Conservation (phyloP, 805 yeast genomes). For the Zygosaccharomyces bisporus region DNA sequence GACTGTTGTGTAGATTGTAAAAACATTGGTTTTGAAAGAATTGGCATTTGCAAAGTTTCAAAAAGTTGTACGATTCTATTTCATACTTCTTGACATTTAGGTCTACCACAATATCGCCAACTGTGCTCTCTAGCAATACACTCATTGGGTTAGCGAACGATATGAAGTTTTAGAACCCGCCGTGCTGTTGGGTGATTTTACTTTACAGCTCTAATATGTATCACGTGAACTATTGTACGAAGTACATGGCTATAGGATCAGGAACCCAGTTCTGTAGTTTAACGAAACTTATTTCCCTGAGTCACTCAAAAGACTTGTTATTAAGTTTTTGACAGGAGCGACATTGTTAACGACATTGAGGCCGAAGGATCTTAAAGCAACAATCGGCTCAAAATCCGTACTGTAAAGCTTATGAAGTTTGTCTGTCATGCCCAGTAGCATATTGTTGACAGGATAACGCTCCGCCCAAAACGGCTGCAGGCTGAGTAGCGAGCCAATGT, state of each 20-base stretch:
- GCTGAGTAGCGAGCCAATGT: constrained; percentile 76
- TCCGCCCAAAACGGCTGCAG: constrained; percentile 83
- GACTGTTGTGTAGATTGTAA: constrained; percentile 41
- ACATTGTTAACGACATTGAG: constrained; percentile 62
- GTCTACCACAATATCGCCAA: constrained; percentile 51
- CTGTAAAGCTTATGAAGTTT: constrained; percentile 85
- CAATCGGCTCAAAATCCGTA: constrained; percentile 69
- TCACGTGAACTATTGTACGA: neutral
- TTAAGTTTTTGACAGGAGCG: constrained; percentile 61
- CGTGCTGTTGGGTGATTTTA: neutral
- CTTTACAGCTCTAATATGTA: neutral
- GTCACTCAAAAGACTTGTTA: constrained; percentile 57
- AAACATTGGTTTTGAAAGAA: constrained; percentile 53
- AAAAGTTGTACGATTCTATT: constrained; percentile 43
- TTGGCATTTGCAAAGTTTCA: constrained; percentile 50
- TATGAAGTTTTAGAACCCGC: neutral
- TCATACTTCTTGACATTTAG: constrained; percentile 38
- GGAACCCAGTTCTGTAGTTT: no score
- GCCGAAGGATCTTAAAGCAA: constrained; percentile 71
- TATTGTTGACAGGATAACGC: constrained; percentile 77
- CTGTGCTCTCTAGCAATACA: constrained; percentile 41
- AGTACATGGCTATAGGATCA: neutral
- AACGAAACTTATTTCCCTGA: constrained; percentile 24
- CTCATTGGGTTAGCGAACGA: constrained; percentile 31
- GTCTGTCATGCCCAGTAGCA: constrained; percentile 82